Conservation (phyloP, 495 filamentous ascomycete species). For the Lasiosphaeria hispida region DNA sequence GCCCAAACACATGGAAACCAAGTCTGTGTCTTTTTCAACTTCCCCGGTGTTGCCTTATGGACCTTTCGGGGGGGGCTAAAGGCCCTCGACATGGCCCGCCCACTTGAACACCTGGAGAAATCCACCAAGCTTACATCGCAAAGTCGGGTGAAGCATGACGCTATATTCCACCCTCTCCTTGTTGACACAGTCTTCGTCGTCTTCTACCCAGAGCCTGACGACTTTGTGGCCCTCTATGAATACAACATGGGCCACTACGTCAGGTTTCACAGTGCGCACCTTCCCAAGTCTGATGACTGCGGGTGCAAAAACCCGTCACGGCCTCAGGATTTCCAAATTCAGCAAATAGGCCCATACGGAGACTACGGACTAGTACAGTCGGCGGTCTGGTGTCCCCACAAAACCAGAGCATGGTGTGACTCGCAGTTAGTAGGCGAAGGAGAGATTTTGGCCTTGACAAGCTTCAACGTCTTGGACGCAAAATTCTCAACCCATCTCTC, state of each 20-base stretch:
- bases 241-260: not conserved
- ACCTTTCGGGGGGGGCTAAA: not conserved
- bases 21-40: not conserved
- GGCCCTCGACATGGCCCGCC: conserved; percentile 1
- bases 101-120: not conserved
- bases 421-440: no score
- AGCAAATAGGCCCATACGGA: no score
- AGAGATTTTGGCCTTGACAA: no score
- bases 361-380: no score
- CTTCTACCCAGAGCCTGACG: not conserved
- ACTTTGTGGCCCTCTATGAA: not conserved
- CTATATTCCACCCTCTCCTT: conserved; percentile 1
- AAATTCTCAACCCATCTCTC: no score
- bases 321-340: not conserved
- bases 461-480: no score
- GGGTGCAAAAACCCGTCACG: not conserved
- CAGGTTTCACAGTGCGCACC: not conserved
- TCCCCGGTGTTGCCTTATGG: not conserved
- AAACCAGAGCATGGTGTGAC: no score
- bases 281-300: not conserved
- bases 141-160: not conserved
- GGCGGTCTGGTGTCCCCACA: no score
- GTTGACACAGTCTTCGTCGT: not conserved
- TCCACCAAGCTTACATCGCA: not conserved
- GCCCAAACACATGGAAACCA: not conserved